Conservation (phyloP, 2,329 filamentous ascomycete species). For the Venturia asperata region DNA sequence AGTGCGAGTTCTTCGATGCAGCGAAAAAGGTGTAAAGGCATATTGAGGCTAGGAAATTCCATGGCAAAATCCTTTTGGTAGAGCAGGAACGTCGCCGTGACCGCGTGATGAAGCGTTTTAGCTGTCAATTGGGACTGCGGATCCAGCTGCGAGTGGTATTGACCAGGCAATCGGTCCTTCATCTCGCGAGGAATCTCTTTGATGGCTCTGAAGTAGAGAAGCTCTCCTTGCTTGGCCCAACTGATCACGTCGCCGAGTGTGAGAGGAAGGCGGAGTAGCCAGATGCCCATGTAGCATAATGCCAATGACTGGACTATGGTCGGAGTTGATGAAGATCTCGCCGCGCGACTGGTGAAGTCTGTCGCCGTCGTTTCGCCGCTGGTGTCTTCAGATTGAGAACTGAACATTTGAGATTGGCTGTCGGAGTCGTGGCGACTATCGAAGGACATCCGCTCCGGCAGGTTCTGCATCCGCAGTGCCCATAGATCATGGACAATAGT, state of each 20-base stretch:
- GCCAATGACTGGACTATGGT: conserved; percentile 66
- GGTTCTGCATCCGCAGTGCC: conserved; percentile 61
- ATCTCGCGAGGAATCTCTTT: conserved; percentile 55
- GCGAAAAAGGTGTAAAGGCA: conserved; percentile 58
- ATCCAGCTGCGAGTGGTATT: conserved; percentile 55
- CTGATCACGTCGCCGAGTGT: conserved; percentile 62
- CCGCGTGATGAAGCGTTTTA: conserved; percentile 56
- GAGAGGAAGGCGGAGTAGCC: conserved; percentile 70
- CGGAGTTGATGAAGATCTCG: conserved; percentile 49
- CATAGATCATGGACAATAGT: conserved; percentile 74
- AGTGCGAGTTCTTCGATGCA: conserved; percentile 66
- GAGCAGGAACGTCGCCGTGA: conserved; percentile 29
- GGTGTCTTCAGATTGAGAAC: conserved; percentile 49
- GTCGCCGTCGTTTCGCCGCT: conserved; percentile 20
- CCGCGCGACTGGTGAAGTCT: conserved; percentile 25
- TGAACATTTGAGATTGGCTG: conserved; percentile 47
- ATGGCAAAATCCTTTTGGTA: conserved; percentile 64
- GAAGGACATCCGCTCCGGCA: conserved; percentile 38
- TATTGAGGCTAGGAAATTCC: conserved; percentile 65
- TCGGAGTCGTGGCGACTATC: conserved; percentile 30
- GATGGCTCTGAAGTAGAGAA: conserved; percentile 63
- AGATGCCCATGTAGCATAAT: conserved; percentile 70
- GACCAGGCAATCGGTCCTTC: conserved; percentile 55
- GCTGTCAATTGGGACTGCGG: conserved; percentile 40
- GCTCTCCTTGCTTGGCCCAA: conserved; percentile 60